Evolutionary conservation across 2,329 filamentous ascomycete species (phyloP).

Genomic region (Phyllosticta capitalensis): DNA sequence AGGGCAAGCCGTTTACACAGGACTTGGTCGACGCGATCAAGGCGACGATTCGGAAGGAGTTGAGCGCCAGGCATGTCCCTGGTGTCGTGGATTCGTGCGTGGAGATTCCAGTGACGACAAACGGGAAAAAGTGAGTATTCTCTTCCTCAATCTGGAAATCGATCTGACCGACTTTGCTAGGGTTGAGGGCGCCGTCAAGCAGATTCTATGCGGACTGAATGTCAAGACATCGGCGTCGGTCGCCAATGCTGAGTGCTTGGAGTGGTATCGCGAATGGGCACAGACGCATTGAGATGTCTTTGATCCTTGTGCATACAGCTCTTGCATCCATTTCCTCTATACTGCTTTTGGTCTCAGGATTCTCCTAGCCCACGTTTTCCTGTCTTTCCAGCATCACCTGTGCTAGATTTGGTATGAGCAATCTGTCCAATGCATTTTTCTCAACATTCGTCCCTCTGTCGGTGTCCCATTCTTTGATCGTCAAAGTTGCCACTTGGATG

Average conservation of each 20-base stretch:
- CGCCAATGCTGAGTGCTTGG: conserved; percentile 79
- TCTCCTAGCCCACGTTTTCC: too few relatives aligned
- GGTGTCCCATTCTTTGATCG: not conserved
- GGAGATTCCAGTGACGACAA: conserved; percentile 83
- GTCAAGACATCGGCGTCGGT: conserved; percentile 88
- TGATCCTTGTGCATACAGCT: too few relatives aligned
- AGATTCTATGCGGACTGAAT: conserved; percentile 79
- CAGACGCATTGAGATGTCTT: conserved; percentile 14
- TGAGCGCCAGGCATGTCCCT: conserved; percentile 85
- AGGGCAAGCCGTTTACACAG: conserved; percentile 43
- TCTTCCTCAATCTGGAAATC: not conserved
- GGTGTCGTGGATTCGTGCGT: conserved; percentile 71
- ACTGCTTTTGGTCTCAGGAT: too few relatives aligned
- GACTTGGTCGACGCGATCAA: conserved; percentile 57
- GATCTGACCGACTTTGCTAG: conserved; percentile 30
- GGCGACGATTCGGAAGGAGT: conserved; percentile 58
- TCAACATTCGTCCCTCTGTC: not conserved
- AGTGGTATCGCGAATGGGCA: conserved; percentile 76
- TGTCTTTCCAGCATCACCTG: not conserved
- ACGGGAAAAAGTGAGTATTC: conserved; percentile 81
- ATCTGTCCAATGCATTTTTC: not conserved
- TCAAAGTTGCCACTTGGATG: not conserved
- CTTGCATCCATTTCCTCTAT: too few relatives aligned
- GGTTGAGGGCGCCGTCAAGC: conserved; percentile 92
- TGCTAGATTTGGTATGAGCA: not conserved